Percentiles rank a stretch among this genome's conserved stretches.
Conservation (phyloP, 2,329 filamentous ascomycete genomes). For the Sphaerulina populicola region DNA sequence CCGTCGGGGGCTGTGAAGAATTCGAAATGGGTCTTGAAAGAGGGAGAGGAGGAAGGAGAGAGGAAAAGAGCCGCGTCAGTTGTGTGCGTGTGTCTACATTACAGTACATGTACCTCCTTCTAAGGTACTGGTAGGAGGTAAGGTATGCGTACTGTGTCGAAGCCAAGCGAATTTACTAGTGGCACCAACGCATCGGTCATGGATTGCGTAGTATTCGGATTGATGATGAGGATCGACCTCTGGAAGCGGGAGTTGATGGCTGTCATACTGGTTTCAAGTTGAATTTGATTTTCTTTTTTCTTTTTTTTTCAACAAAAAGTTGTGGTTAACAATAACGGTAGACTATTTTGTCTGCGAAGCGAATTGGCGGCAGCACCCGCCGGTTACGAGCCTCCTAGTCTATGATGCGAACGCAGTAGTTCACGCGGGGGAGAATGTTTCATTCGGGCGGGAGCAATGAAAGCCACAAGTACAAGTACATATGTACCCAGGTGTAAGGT, state of each 20-base stretch:
- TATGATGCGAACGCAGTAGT: background rate
- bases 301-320: too few species aligned
- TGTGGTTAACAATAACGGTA: too few species aligned
- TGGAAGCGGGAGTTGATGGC: slow-evolving; percentile 13
- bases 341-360: background rate
- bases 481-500: too few species aligned
- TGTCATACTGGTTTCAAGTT: slow-evolving; percentile 2
- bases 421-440: too few species aligned
- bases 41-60: background rate
- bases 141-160: slow-evolving; percentile 34
- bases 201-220: slow-evolving; percentile 64
- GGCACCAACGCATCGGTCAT: slow-evolving; percentile 63
- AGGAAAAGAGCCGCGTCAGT: background rate
- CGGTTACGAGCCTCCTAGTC: background rate
- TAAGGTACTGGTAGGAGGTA: too few species aligned
- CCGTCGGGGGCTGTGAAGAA: slow-evolving; percentile 61
- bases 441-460: too few species aligned
- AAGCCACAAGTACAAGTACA: too few species aligned
- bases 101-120: background rate
- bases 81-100: background rate
- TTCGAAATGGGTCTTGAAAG: slow-evolving; percentile 40
- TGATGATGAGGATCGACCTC: slow-evolving; percentile 58
- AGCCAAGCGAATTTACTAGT: slow-evolving; percentile 39
- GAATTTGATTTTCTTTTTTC: too few species aligned
- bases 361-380: too few species aligned